Base-by-base conservation (phyloP, 108 stramenopile genomes). In the Cylindrotheca closterium region DNA sequence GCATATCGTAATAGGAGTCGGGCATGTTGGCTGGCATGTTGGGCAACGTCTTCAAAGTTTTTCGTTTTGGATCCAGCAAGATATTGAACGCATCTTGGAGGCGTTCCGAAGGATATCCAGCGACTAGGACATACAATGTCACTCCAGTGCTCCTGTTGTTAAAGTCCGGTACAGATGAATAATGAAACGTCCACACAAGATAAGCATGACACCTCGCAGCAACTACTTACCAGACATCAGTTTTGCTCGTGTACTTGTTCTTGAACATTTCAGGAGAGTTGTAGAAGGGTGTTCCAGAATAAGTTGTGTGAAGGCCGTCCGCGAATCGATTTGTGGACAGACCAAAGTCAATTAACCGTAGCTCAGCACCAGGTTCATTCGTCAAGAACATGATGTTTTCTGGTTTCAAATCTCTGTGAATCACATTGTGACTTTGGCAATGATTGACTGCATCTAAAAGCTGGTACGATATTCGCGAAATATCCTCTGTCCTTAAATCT, bases 321-420 rank as follows among this genome's bases (percentile, higher is more conserved):
- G 34, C 58, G 18, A 55, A 30, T 4, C 51, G 27, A 27, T 68
- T 64, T 3, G 78, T 82, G 34, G 85, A 85, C 25, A 79, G 79
- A 30, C 91, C 91, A 71, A 80, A 92, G 61, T 92, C 91, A 50
- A 92, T 92, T 33, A 92, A 58, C 12, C 87, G 79, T 1, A 92
- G 50, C 21, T 80, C 81, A 37, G 79, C 72, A 30, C 75, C 70
- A 21, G 75, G 67, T 8, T 70, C 32, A 0, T 56, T 33, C 21
- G 69, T 63, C 28, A 67, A 45, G 49, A 92, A 89, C 91, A 92
- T 92, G 57, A 77, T 71, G 30, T 88, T 83, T 30, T 73, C 73
- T 32, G 67, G 72, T 32, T 74, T 74, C 30, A 70, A 55, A 32
- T 68, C 67, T 23, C 70, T 30, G 34, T 88, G 48, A 19, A 88